phyloP scores from a whole-genome alignment of 2,329 filamentous ascomycete genomes.

The Colletotrichum gigasporum region DNA sequence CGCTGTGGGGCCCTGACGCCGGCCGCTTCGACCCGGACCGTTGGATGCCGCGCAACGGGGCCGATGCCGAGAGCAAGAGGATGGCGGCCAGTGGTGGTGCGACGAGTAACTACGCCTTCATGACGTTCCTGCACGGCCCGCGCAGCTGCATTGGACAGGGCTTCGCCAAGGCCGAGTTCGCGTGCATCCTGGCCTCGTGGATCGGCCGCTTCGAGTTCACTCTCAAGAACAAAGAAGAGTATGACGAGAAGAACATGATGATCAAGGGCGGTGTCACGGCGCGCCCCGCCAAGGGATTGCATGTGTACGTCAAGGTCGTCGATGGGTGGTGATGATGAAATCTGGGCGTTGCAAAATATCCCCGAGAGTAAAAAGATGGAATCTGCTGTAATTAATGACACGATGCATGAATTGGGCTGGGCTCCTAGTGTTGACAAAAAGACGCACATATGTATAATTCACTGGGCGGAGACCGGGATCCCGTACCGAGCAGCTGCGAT shows the following conservation, averaged over 20 bases:
- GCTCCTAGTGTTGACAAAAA: not conserved
- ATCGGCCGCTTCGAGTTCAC: constrained; percentile 78
- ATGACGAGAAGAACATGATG: constrained; percentile 72
- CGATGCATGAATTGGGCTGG: constrained; percentile 1
- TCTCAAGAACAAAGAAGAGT: constrained; percentile 64
- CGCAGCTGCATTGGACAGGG: constrained; percentile 84
- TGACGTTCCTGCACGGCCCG: constrained; percentile 89
- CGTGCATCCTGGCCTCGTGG: constrained; percentile 80
- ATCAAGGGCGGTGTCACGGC: constrained; percentile 78
- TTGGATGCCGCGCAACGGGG: constrained; percentile 67
- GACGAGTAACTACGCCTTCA: constrained; percentile 77
- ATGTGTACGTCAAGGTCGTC: constrained; percentile 72
- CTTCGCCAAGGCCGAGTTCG: constrained; percentile 87
- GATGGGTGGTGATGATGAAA: constrained; percentile 4
- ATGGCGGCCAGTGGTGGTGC: constrained; percentile 73
- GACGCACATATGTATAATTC: too few relatives aligned
- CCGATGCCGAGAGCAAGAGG: constrained; percentile 44
- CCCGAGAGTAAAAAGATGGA: too few relatives aligned
- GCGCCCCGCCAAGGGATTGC: constrained; percentile 77
- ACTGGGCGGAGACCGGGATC: too few relatives aligned
- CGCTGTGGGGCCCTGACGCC: constrained; percentile 82
- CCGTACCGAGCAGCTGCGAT: too few relatives aligned
- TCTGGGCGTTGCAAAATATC: too few relatives aligned
- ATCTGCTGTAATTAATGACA: not conserved
- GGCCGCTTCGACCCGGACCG: constrained; percentile 80